Percentiles rank a stretch among this genome's conserved stretches.
Evolutionary conservation across 2,329 filamentous ascomycete genomes (phyloP).

Genomic region (Byssothecium circinans): DNA sequence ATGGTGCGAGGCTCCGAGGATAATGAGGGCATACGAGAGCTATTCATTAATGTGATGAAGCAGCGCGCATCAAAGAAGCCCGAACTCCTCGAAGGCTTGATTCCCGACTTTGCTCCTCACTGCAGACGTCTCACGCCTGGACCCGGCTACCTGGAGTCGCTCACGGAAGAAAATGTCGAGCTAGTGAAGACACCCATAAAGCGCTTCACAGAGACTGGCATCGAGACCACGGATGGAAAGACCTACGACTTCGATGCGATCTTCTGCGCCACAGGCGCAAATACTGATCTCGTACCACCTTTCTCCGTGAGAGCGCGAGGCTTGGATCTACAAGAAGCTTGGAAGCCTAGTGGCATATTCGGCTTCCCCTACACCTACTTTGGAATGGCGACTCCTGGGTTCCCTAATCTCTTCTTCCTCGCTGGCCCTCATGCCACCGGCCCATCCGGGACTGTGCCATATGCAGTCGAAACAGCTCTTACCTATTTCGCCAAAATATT

Average conservation of each 20-base stretch:
- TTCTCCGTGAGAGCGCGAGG: slow-evolving; percentile 63
- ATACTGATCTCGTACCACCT: slow-evolving; percentile 53
- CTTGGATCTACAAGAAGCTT: slow-evolving; percentile 57
- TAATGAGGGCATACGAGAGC: slow-evolving; percentile 34
- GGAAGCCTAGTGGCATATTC: slow-evolving; percentile 58
- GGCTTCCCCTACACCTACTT: slow-evolving; percentile 71
- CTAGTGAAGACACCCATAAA: slow-evolving; percentile 46
- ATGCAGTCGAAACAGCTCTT: slow-evolving; percentile 66
- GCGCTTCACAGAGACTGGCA: slow-evolving; percentile 41
- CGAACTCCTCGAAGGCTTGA: slow-evolving; percentile 46
- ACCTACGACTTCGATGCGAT: slow-evolving; percentile 47
- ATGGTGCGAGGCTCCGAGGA: slow-evolving; percentile 43
- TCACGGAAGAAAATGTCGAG: slow-evolving; percentile 46
- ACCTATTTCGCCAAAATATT: slow-evolving; percentile 68
- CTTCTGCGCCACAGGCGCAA: slow-evolving; percentile 69
- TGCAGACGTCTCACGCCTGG: slow-evolving; percentile 41
- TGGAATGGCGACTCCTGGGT: slow-evolving; percentile 63
- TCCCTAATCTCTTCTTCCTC: slow-evolving; percentile 69
- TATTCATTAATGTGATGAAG: slow-evolving; percentile 41
- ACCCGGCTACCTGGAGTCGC: slow-evolving; percentile 44
- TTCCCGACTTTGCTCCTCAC: slow-evolving; percentile 43
- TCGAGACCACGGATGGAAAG: slow-evolving; percentile 44
- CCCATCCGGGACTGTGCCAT: slow-evolving; percentile 65
- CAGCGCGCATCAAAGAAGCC: slow-evolving; percentile 44
- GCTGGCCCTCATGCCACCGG: slow-evolving; percentile 52